Base-by-base conservation (phyloP, 75 land plant genomes). In the Pinus taeda region DNA sequence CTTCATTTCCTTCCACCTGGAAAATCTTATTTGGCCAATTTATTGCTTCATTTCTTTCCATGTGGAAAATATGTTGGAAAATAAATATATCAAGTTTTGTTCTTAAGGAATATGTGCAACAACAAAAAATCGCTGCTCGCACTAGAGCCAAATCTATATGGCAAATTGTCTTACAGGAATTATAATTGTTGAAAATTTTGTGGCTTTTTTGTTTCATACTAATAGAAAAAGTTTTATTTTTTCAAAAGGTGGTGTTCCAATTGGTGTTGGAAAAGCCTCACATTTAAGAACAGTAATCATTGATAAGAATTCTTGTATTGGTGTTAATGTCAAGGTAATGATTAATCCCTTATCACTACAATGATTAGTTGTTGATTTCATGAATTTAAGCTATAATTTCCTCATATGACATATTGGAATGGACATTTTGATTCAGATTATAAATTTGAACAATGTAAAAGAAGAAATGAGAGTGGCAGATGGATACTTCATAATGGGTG, bases 401-500 rank as follows among this genome's bases (percentile, higher is more conserved):
- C 12, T 74, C 37, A 74, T 29, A 33, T 39, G n/a, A 56, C 17
- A 59, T 13, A n/a, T 39, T 21, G 42, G 8, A 42, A 64, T 30
- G 20, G 57, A 39, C 5, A 11, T 77, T 18, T 75, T 33, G 57
- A 22, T 84, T 14, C 88, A 95, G 98, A 95, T 95, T 22, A 77
- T 95, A 20, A 95, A 95, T 78, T 84, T 53, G 37, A 91, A 95
- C 29, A 79, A 82, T 66, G 98, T 95, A 55, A 83, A 90, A 82
- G 97, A 94, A 86, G 90, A 78, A 22, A 83, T 76, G n/a, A 83
- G 84, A 71, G 94, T 92, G 78, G 82, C 73, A 6, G 76, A 82
- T 49, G 94, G 94, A 3, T 94, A 85, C 75, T 78, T 86, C 70
- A 92, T 94, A 80, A 84, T 76, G 65, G 83, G 76, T 22, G 97